Evolutionary conservation across 2,329 filamentous ascomycete species (phyloP), one percentile per base, ranked within the genome.

Genomic region (Colletotrichum aenigma): DNA sequence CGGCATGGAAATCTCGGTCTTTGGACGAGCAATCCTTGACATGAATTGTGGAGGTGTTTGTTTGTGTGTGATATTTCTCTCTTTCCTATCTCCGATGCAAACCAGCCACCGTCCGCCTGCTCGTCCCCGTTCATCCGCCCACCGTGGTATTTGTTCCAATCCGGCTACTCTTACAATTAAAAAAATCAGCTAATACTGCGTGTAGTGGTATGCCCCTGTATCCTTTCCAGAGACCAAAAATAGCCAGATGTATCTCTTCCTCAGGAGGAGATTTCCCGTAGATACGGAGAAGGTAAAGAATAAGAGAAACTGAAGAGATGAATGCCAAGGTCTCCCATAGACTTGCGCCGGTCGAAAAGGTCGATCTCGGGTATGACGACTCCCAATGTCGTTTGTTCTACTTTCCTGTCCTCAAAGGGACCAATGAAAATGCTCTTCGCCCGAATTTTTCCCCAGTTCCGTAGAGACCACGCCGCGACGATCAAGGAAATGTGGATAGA

Each of bases 91-190:
- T 48, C 16, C 62, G 62, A 48, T 43, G 36, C 36, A 48, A 26
- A 24, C 12, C 15, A 61, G 30, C 26, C 30, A 1, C 28, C 10
- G 43, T 24, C 36, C 62, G 21, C 28, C 30, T 62, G 16, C 36
- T 13, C 16, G 18, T 16, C 65, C 26, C 28, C 4, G 9, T 43
- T 43, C 18, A 43, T 43, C 38, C 38, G 18, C 38, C 43, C 65
- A 21, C 43, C n/a, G 55, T 69, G 55, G 66, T 69, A 69, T 69
- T 15, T 34, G 30, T 34, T 28, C 21, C 38, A 12, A 18, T 65
- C 68, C 68, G 38, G 70, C 73, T 73, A 73, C 30, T 75, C n/a
- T 36, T 73, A 75, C 73, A 73, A 71, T 71, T 74, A 65, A 60
- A 64, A 64, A 61, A 38, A 43, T 56, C 64, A 60, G 69, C 73